Evolutionary conservation across 345 rosid genomes (phyloP), one percentile per base, ranked within the genome.

Genomic region (Citropsis articulata): DNA sequence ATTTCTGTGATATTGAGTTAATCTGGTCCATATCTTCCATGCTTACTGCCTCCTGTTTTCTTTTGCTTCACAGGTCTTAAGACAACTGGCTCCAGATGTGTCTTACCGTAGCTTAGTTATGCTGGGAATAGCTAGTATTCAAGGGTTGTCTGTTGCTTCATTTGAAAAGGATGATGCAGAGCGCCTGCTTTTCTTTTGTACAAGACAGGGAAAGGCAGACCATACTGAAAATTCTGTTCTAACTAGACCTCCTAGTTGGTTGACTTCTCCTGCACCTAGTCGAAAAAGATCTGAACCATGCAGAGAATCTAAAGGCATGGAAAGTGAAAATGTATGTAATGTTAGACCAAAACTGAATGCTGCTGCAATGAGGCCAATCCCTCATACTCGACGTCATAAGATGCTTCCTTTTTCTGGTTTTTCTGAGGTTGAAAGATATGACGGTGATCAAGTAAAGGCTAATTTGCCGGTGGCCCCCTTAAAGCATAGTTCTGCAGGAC

Each of bases 51-150:
- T 19, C 62, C 78, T 72, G 45, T 83, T 64, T 31, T 75, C 69
- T 71, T 73, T 27, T 86, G 75, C 25, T 53, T 84, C 55, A 74
- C 86, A 97, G 99, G 95, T 97, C 42, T 79, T 97, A 78, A 90
- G 94, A 84, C 99, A 97, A 87, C 84, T 97, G 50, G 98, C 98
- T 2, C 98, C 98, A n/a, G 98, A 97, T 84, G 87, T 83, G 69
- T 89, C 94, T 48, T 93, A 94, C 81, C 98, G 93, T 61, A 89
- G 95, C 87, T 87, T 97, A 76, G 99, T 91, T 78, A 87, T 89
- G 87, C 88, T 97, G 75, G 99, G 99, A 72, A 90, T 97, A 56
- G 99, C 95, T 45, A 90, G 99, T 85, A 89, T 97, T 87, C 98
- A 97, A 81, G 99, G 99, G 69, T 79, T 94, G 77, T 84, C 99